Evolutionary conservation across 192 early-diverging fungal genomes (phyloP).

Genomic region (Backusella psychrophila): DNA sequence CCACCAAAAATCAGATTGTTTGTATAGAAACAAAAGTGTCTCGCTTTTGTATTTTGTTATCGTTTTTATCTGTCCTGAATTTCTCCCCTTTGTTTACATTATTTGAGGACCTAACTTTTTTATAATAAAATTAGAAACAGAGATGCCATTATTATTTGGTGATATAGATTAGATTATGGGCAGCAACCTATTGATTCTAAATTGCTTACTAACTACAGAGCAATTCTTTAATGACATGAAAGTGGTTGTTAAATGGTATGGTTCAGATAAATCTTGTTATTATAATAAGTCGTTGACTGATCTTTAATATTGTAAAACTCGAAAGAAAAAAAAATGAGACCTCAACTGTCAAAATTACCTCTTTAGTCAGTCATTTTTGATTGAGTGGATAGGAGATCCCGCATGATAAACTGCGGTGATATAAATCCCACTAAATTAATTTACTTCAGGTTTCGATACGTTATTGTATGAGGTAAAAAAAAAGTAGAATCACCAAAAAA

Average conservation of each 20-base stretch:
- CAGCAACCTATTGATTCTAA: not conserved
- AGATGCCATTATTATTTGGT: not conserved
- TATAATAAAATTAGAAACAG: not conserved
- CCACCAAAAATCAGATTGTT: not conserved
- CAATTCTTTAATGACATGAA: not conserved
- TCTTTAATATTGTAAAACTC: slow-evolving; percentile 5
- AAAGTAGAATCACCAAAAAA: not conserved
- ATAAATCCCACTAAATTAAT: not conserved
- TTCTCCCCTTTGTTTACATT: not conserved
- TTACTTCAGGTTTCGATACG: not conserved
- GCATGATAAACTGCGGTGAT: not conserved
- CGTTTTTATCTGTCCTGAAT: not conserved
- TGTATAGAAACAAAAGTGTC: not conserved
- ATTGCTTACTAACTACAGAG: not conserved
- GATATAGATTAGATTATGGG: not conserved
- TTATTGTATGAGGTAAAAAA: not conserved
- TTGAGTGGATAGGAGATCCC: not conserved
- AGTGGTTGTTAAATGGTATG: not conserved
- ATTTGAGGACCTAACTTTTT: not conserved
- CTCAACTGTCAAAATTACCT: not conserved
- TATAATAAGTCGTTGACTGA: not conserved
- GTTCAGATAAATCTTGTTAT: not conserved
- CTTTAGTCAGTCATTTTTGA: not conserved
- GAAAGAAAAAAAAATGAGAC: slow-evolving; percentile 4
- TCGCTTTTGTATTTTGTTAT: not conserved